These are phyloP conservation scores for Sporothrix phasma DNA, from an alignment of 2,329 filamentous ascomycete species.

Conservation along the genomic window DNA sequence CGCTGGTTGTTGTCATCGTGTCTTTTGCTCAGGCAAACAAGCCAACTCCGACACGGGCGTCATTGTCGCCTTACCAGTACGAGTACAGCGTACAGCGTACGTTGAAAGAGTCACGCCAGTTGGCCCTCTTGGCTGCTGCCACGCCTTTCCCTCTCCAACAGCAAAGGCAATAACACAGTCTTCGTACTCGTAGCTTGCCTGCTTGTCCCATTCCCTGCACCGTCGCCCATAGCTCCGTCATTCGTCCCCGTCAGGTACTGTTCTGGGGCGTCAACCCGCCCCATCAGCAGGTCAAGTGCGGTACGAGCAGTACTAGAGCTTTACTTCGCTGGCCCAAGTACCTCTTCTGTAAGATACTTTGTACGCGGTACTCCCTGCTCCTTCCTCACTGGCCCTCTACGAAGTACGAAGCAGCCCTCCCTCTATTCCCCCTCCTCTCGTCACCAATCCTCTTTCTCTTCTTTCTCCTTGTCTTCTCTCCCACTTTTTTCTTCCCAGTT, in stretches of 20 bases:
- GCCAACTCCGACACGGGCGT: neutral
- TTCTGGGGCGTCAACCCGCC: neutral
- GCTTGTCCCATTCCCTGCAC: neutral
- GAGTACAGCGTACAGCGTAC: neutral
- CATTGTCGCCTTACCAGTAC: neutral
- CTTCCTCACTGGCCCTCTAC: neutral
- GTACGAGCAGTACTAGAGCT: no score
- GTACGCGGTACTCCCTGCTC: constrained; percentile 2
- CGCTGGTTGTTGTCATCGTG: no score
- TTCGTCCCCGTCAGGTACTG: neutral
- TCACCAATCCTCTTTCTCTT: constrained; percentile 14
- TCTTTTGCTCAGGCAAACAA: neutral
- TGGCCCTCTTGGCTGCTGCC: no score
- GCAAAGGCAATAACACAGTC: neutral
- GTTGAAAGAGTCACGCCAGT: neutral
- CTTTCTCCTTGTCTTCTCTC: constrained; percentile 5
- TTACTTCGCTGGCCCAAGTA: neutral
- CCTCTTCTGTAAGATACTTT: no score
- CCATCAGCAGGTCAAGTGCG: neutral
- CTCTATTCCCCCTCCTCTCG: constrained; percentile 15
- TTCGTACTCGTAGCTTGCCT: neutral
- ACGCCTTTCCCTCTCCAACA: neutral
- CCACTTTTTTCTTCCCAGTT: constrained; percentile 10
- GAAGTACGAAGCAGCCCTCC: no score
- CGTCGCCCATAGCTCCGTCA: constrained; percentile 7